Conservation (phyloP, 257 asterid species). For the Ajuga chamaepitys region DNA sequence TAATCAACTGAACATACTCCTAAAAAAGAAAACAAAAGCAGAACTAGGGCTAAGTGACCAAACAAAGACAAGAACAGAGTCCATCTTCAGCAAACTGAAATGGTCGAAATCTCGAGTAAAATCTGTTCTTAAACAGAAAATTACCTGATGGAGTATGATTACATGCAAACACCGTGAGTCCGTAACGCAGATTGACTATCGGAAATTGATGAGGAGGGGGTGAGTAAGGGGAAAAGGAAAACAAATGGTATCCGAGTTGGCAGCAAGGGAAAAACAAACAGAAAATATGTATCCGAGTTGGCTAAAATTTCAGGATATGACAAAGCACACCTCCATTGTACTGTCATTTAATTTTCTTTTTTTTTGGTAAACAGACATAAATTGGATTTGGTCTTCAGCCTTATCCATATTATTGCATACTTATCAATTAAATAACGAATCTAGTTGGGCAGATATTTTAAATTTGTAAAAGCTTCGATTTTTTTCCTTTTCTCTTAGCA, state of each 20-base stretch:
- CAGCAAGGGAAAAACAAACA: background rate
- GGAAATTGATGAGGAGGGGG: background rate
- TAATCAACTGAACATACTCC: background rate
- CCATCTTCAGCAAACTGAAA: conserved; percentile 7
- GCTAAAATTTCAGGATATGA: background rate
- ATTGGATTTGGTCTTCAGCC: too few relatives aligned
- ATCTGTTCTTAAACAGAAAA: background rate
- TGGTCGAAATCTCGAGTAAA: background rate
- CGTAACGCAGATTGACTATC: background rate
- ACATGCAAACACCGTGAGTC: conserved; percentile 8
- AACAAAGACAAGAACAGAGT: background rate
- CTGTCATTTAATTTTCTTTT: too few relatives aligned
- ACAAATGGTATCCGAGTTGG: background rate
- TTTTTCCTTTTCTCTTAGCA: too few relatives aligned
- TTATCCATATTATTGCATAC: too few relatives aligned
- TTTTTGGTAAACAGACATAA: too few relatives aligned
- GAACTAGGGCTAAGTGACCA: background rate
- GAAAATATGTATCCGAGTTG: background rate
- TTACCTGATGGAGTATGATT: conserved; percentile 11
- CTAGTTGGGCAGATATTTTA: too few relatives aligned
- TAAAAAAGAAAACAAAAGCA: background rate
- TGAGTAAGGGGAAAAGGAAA: background rate
- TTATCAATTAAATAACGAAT: too few relatives aligned
- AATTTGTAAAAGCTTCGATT: too few relatives aligned
- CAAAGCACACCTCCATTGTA: background rate